phyloP scores from a whole-genome alignment of 495 filamentous ascomycete species.

The Tuber borchii region DNA sequence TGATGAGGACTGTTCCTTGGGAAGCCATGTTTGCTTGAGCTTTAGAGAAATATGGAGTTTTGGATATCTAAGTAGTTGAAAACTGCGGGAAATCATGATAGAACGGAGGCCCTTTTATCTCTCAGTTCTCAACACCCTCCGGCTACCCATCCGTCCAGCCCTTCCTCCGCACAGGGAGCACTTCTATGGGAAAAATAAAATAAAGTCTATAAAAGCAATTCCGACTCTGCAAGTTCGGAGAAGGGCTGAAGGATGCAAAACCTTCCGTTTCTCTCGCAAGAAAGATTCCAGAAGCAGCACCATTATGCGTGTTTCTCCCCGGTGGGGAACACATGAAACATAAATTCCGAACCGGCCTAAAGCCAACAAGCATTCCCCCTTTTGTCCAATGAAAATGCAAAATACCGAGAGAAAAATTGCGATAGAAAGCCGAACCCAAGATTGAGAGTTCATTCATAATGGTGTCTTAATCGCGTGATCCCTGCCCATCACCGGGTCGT shows the following conservation, averaged over 20 bases:
- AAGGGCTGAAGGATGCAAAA: background rate
- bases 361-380: background rate
- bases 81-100: background rate
- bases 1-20: conserved; percentile 3
- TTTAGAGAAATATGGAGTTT: background rate
- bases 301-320: background rate
- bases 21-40: background rate
- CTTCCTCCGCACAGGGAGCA: background rate
- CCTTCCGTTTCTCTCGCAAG: background rate
- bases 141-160: background rate
- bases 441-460: background rate
- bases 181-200: background rate
- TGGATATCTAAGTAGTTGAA: background rate
- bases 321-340: background rate
- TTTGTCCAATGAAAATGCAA: background rate
- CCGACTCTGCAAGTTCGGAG: background rate
- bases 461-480: background rate
- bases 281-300: conserved; percentile 1
- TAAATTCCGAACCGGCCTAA: conserved; percentile 1
- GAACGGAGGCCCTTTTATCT: background rate
- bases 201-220: background rate
- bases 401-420: background rate
- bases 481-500: background rate
- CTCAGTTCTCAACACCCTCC: background rate
- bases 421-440: background rate